phyloP scores from a whole-genome alignment of 1,284 basidiomycete genomes.

The Chiua sp. region DNA sequence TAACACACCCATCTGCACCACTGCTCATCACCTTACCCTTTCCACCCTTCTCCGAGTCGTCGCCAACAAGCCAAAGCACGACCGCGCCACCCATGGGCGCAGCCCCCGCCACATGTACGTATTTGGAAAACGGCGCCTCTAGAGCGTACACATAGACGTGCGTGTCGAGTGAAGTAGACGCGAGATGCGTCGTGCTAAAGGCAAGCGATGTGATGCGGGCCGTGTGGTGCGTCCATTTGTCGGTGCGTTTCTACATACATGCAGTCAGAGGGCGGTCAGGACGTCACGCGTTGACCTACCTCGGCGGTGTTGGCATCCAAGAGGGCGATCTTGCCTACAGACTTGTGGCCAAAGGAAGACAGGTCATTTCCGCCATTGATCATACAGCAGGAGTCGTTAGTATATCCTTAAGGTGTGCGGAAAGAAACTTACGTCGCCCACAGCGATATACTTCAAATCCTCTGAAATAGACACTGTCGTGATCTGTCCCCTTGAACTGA shows the following conservation, averaged over 20 bases:
- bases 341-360: conserved; percentile 45
- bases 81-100: conserved; percentile 82
- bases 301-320: conserved; percentile 71
- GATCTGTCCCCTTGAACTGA: conserved; percentile 63
- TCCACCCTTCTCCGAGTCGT: too few relatives aligned
- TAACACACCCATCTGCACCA: conserved; percentile 86
- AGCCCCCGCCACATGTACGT: conserved; percentile 86
- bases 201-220: conserved; percentile 81
- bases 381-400: not conserved
- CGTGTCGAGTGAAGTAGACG: conserved; percentile 91
- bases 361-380: too few relatives aligned
- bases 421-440: conserved; percentile 71
- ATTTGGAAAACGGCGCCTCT: conserved; percentile 70
- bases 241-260: conserved; percentile 18
- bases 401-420: not conserved
- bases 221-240: conserved; percentile 89
- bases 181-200: conserved; percentile 62
- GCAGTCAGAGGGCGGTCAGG: not conserved
- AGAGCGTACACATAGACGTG: conserved; percentile 92
- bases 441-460: conserved; percentile 76
- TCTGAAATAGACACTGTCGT: conserved; percentile 84
- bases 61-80: conserved; percentile 72
- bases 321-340: conserved; percentile 80
- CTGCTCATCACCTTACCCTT: conserved; percentile 65
- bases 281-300: conserved; percentile 38